Evolutionary conservation across 2,329 filamentous ascomycete genomes (phyloP), one percentile per base, ranked within the genome.

Genomic region (Neopestalotiopsis sp.): DNA sequence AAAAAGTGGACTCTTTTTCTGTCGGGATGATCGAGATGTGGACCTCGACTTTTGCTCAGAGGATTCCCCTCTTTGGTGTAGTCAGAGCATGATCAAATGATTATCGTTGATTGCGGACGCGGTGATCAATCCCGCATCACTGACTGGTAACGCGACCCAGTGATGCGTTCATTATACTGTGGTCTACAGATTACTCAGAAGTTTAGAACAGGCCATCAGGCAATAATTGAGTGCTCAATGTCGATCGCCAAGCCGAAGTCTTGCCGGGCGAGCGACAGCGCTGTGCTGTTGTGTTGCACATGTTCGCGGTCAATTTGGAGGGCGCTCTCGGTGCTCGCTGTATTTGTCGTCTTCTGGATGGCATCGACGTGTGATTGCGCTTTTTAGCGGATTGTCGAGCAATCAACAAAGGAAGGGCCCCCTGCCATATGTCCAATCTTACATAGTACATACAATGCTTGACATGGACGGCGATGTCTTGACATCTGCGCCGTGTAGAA

Each of bases 381-480:
- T 53, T 53, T 53, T 53, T 53, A 53, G 45, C 45, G 45, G 45
- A 53, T 53, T 53, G 20, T 14, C 45, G n/a, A 53, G 45, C 45
- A 53, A n/a, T 14, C 45, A 9, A 20, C 45, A 53, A n/a, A n/a
- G 45, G 17, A 7, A 53, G 45, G 20, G 34, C 34, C 45, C 45
- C 45, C 20, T 17, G 45, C 17, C 7, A 20, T 14, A 53, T n/a
- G 45, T 53, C 17, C 45, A 53, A 53, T 53, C 45, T 53, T 53
- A 53, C 24, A 28, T 28, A 28, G 24, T 28, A 28, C 24, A 28
- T 28, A 28, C 45, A 53, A 10, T 20, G 14, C 45, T 24, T 17
- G 45, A 53, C 45, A 53, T 53, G 45, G n/a, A 53, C 45, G 45
- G 45, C 45, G 45, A 53, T 24, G n/a, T 53, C 45, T n/a, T 53